Evolutionary conservation across 306 rosid genomes (phyloP).

Genomic region (Rosa rugosa): DNA sequence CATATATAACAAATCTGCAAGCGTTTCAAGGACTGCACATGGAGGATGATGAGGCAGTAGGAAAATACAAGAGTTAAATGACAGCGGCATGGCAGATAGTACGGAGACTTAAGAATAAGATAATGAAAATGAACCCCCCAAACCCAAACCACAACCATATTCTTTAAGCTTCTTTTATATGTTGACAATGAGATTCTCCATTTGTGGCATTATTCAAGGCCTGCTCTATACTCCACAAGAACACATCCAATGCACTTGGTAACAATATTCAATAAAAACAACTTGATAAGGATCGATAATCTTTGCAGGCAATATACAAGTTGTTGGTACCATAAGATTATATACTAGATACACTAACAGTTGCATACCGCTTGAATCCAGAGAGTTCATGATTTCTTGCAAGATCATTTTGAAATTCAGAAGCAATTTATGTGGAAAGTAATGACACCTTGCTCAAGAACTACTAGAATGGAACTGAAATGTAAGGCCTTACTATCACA

Average conservation of each 20-base stretch:
- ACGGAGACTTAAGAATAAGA: background rate
- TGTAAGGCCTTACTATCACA: constrained; percentile 26
- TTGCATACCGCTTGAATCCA: background rate
- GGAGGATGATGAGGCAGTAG: background rate
- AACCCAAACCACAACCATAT: background rate
- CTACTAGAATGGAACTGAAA: constrained; percentile 5
- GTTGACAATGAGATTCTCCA: background rate
- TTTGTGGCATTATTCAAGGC: background rate
- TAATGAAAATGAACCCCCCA: background rate
- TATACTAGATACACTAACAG: background rate
- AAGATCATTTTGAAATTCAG: background rate
- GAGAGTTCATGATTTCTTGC: background rate
- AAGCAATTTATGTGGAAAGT: background rate
- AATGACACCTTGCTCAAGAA: background rate
- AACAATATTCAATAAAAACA: background rate
- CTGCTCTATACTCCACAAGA: background rate
- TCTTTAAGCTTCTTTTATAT: background rate
- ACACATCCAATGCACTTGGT: constrained; percentile 2
- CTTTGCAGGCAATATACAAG: background rate
- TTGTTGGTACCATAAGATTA: background rate
- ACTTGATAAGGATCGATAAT: background rate
- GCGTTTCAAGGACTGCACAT: constrained; percentile 2
- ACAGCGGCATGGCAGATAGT: background rate
- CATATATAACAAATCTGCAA: background rate
- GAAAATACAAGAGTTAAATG: background rate